A percentile compares a stretch with the other conserved stretches of the same genome.
These are phyloP conservation scores for Naganishia cerealis DNA, from an alignment of 1,284 basidiomycete genomes.

Conservation along the genomic window DNA sequence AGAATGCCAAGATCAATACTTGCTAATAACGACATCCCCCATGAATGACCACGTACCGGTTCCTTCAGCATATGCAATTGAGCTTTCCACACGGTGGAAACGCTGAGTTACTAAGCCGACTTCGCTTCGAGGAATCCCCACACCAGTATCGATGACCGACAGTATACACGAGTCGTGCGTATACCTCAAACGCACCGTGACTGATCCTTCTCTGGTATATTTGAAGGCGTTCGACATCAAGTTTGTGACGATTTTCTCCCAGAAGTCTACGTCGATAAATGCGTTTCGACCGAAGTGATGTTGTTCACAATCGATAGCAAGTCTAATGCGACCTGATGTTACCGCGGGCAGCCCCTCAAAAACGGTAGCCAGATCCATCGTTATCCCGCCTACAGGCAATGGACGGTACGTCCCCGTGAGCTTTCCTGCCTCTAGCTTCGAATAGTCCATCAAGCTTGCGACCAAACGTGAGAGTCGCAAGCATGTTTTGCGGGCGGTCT, in stretches of 20 bases:
- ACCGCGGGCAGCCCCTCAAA: slow-evolving; percentile 46
- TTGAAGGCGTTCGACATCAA: slow-evolving; percentile 53
- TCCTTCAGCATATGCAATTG: slow-evolving; percentile 50
- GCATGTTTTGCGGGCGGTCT: slow-evolving; percentile 47
- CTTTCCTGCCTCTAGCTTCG: slow-evolving; percentile 49
- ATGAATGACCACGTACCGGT: slow-evolving; percentile 39
- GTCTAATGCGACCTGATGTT: slow-evolving; percentile 45
- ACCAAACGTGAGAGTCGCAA: slow-evolving; percentile 48
- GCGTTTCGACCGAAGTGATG: slow-evolving; percentile 39
- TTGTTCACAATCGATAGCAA: slow-evolving; percentile 50
- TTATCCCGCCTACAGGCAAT: slow-evolving; percentile 51
- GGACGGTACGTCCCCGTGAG: slow-evolving; percentile 50
- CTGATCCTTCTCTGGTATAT: slow-evolving; percentile 46
- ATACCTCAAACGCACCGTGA: slow-evolving; percentile 45
- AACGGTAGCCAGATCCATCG: slow-evolving; percentile 52
- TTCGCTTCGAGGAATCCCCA: slow-evolving; percentile 53
- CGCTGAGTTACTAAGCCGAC: slow-evolving; percentile 49
- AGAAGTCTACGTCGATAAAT: slow-evolving; percentile 54
- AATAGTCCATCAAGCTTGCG: slow-evolving; percentile 51
- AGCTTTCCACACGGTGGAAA: slow-evolving; percentile 51
- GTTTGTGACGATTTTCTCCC: slow-evolving; percentile 56
- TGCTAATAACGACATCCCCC: not conserved
- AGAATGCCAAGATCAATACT: not conserved
- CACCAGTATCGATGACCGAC: slow-evolving; percentile 53
- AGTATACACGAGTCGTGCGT: slow-evolving; percentile 39